phyloP scores from a whole-genome alignment of 129 eudicot species.

The Oenanthe sinensis region DNA sequence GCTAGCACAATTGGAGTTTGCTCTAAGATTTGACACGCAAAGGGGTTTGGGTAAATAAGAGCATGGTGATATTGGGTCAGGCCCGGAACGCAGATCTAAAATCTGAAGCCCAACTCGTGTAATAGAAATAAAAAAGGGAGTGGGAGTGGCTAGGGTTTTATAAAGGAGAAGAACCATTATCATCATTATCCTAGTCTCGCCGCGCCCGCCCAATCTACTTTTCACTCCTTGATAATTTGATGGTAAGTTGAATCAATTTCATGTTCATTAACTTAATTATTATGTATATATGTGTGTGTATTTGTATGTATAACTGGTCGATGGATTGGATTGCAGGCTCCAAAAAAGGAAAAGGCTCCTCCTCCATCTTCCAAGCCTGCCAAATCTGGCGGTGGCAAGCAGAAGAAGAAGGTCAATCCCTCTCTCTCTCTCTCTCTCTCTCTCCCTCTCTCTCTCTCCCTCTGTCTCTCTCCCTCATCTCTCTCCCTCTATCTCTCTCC shows the following conservation, averaged over 20 bases:
- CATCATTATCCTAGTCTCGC: neutral
- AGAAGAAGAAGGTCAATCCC: conserved; percentile 65
- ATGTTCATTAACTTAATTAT: neutral
- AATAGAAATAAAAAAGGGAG: neutral
- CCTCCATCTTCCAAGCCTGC: conserved; percentile 91
- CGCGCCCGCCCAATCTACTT: too few species aligned
- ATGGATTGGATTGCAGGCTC: conserved; percentile 33
- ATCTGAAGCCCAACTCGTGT: neutral
- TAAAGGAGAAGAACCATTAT: neutral
- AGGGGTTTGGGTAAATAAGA: too few species aligned
- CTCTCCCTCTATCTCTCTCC: neutral
- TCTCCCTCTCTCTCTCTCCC: neutral
- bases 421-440: neutral
- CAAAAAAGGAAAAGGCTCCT: conserved; percentile 75
- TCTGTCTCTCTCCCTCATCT: neutral
- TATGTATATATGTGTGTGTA: neutral
- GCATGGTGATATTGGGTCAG: too few species aligned
- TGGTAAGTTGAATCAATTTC: neutral
- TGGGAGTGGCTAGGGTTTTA: neutral
- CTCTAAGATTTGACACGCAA: too few species aligned
- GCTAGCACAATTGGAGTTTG: too few species aligned
- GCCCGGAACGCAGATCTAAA: too few species aligned
- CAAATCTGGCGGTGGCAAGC: conserved; percentile 80
- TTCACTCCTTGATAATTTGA: neutral
- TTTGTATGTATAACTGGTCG: neutral